Base-by-base conservation (phyloP, 208 protist genomes). In the Crithidia thermophila region DNA sequence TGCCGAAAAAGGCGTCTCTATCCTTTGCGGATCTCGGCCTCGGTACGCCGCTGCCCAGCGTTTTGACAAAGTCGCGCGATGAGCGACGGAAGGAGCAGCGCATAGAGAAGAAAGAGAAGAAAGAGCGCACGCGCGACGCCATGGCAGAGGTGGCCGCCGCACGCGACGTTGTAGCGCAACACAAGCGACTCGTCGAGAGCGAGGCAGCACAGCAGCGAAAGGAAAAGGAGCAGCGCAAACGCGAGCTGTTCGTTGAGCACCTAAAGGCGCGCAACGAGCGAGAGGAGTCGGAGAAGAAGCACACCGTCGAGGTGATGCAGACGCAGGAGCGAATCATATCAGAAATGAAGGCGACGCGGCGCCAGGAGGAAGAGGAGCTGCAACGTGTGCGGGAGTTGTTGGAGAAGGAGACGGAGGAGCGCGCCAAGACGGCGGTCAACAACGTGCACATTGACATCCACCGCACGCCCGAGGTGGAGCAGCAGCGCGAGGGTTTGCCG, bases 21-120 rank as follows among this genome's bases (percentile, higher is more conserved):
- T 78, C 79, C 23, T 95, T 97, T 62, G 75, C 60, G 20, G 92
- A 97, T 63, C 69, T 97, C 39, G 89, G 89, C 1, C 80, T 97
- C 25, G 76, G 78, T 25, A 91, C 82, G 25, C 84, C 92, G 28
- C 43, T 95, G 21, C 92, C 92, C 10, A 43, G 42, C 27, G 70
- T 86, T 10, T 66, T 97, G 23, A 53, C 78, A 6, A 85, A 90
- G 53, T 88, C 81, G 11, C 69, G 75, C 36, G 75, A 81, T 16
- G 72, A 88, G 75, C 72, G 82, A 40, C 76, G 83, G 33, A 70
- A 75, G 40, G 87, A 89, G 37, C 74, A 83, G 62, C 64, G 85
- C 42, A 39, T 84, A 16, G 59, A 75, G 20, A 97, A 94, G 77
- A 94, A 92, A 46, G 85, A 87, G 40, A 88, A 71, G 61, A 91